A percentile compares a stretch with the other conserved stretches of the same genome.
Evolutionary conservation across 768 basidiomycete species (phyloP).

Genomic region (Tylopilus cervinicoccineus): DNA sequence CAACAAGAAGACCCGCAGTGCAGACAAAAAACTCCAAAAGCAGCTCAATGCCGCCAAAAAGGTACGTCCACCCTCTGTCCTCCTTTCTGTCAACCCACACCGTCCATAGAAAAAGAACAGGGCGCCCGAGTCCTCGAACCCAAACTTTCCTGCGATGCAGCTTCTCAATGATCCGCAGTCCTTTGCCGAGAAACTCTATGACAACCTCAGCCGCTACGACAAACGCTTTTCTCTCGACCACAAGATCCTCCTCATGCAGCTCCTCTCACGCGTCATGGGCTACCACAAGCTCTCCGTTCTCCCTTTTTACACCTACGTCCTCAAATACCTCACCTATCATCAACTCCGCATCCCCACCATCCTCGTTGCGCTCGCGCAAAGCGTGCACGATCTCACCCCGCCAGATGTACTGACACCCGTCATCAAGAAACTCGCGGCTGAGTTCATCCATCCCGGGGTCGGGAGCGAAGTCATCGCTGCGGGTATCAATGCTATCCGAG

Average conservation of each 20-base stretch:
- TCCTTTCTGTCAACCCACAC: background rate
- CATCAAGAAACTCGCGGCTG: constrained; percentile 85
- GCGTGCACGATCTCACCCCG: constrained; percentile 91
- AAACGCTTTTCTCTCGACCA: constrained; percentile 96
- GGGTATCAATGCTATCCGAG: constrained; percentile 92
- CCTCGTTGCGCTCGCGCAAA: constrained; percentile 90
- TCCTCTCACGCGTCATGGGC: constrained; percentile 91
- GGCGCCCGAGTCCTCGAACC: constrained; percentile 24
- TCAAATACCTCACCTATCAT: constrained; percentile 89
- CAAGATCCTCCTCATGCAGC: constrained; percentile 96
- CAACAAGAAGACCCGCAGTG: constrained; percentile 88
- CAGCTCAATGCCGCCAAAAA: constrained; percentile 72
- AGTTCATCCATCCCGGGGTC: constrained; percentile 97
- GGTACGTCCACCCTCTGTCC: constrained; percentile 34
- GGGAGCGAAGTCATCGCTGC: constrained; percentile 94
- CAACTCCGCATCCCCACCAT: constrained; percentile 92
- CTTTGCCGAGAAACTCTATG: constrained; percentile 91
- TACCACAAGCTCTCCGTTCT: constrained; percentile 90
- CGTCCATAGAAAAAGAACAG: constrained; percentile 35
- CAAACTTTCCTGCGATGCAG: constrained; percentile 91
- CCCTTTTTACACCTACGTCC: constrained; percentile 92
- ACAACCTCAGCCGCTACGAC: constrained; percentile 78
- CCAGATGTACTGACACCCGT: constrained; percentile 90
- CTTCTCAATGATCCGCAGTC: constrained; percentile 93
- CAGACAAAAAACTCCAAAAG: constrained; percentile 76